A percentile compares a stretch with the other conserved stretches of the same genome.
Conservation (phyloP, 2,329 filamentous ascomycete genomes). For the Chaetothyriales sp. region DNA sequence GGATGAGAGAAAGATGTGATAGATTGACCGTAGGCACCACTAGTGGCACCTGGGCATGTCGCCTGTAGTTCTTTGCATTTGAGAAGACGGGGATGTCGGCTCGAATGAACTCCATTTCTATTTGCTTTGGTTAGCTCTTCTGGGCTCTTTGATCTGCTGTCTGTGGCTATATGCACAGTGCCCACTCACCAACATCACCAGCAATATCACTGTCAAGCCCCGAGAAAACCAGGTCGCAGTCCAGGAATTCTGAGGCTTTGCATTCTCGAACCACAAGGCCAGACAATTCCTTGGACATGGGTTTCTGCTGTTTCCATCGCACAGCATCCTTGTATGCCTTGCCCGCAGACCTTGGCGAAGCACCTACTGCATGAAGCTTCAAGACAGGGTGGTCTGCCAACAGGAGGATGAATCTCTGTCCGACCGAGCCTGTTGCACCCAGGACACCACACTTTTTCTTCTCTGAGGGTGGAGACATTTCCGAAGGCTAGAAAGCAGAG, state of each 20-base stretch:
- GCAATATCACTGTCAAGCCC: slow-evolving; percentile 87
- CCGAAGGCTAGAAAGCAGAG: no score
- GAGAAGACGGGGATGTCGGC: slow-evolving; percentile 86
- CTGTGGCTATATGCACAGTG: neutral
- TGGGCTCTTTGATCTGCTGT: neutral
- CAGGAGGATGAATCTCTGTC: slow-evolving; percentile 87
- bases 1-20: slow-evolving; percentile 69
- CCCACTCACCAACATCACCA: slow-evolving; percentile 61
- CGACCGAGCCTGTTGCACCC: slow-evolving; percentile 54
- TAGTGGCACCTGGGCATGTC: slow-evolving; percentile 75
- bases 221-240: slow-evolving; percentile 87
- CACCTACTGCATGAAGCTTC: slow-evolving; percentile 73
- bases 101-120: slow-evolving; percentile 81
- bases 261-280: slow-evolving; percentile 78
- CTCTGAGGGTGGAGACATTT: neutral
- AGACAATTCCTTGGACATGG: slow-evolving; percentile 61
- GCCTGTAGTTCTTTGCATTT: slow-evolving; percentile 94
- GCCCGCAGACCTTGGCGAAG: slow-evolving; percentile 73
- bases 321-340: slow-evolving; percentile 93
- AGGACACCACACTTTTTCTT: slow-evolving; percentile 10
- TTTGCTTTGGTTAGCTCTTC: neutral
- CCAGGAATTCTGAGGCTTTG: slow-evolving; percentile 62
- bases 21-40: slow-evolving; percentile 94
- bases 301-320: slow-evolving; percentile 78
- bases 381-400: slow-evolving; percentile 79